Base-by-base conservation (phyloP, 176 grass and related monocot species). In the Cymbopogon citratus region DNA sequence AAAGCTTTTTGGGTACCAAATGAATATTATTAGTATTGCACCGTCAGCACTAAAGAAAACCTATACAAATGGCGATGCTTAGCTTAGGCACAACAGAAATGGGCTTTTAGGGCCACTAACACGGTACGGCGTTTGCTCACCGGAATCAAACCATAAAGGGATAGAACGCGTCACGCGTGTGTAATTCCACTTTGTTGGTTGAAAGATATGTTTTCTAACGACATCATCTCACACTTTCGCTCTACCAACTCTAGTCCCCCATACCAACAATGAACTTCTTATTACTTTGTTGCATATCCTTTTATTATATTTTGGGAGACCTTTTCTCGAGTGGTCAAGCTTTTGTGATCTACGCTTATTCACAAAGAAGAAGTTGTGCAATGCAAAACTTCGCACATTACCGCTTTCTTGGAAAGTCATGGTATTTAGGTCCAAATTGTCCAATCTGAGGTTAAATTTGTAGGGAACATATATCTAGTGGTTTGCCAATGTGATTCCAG, bases 61-160 rank as follows among this genome's bases (percentile, higher is more conserved):
- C 1, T 5, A 59, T 24, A 23, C 11, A 24, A 59, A 24, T 60
- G 54, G 10, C 9, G n/a, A 60, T 25, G 56, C 8, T 25, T 60
- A 12, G 24, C n/a, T 60, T 60, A 12, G 24, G 33, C 66, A 57
- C 23, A 73, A 66, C 29, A 31, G 13, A 68, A 85, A 38, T 80
- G 2, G 68, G 13, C 71, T 79, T 89, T 85, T 75, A 52, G 77
- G 28, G 16, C 29, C 35, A 74, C 63, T 54, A 51, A 41, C 61
- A 84, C 29, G 69, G 14, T 19, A n/a, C 35, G 62, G 44, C 54
- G 26, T 34, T n/a, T n/a, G n/a, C n/a, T 73, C 29, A 40, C 24
- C 15, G 40, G 11, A 54, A 56, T 54, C 49, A 36, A 57, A n/a
- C 10, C 26, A 2, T 28, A 2, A 67, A 40, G 38, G 1, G 43